Evolutionary conservation across 441 rosid genomes (phyloP).

Genomic region (Metrosideros polymorpha): DNA sequence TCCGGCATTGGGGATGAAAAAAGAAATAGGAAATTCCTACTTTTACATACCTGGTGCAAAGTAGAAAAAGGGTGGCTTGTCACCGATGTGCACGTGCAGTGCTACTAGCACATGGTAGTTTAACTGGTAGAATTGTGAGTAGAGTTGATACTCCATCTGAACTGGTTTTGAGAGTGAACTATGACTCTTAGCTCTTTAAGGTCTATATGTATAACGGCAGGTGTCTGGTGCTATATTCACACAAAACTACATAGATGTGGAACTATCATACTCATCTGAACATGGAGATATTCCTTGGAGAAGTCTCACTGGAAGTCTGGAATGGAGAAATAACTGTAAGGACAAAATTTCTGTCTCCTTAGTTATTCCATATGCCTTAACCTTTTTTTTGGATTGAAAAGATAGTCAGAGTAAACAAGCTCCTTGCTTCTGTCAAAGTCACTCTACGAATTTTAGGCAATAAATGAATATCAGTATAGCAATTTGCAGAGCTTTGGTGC

Average conservation of each 20-base stretch:
- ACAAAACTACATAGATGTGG: neutral
- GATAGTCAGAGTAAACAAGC: neutral
- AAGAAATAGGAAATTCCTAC: neutral
- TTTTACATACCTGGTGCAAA: neutral
- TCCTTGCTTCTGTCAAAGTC: neutral
- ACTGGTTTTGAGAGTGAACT: neutral
- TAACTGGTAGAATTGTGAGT: neutral
- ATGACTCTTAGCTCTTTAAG: neutral
- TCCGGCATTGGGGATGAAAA: conserved; percentile 6
- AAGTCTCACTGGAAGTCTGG: neutral
- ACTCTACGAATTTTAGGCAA: too few relatives aligned
- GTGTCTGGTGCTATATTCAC: neutral
- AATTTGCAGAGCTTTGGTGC: neutral
- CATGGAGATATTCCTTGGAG: neutral
- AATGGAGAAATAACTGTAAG: neutral
- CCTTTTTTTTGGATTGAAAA: neutral
- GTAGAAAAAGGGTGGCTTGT: neutral
- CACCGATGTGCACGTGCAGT: neutral
- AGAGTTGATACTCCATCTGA: neutral
- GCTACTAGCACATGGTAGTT: neutral
- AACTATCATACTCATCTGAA: neutral
- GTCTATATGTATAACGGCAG: neutral
- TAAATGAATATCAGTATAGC: too few relatives aligned
- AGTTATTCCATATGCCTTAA: rapidly evolving
- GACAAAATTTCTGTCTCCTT: neutral